Conservation (phyloP, 1,284 basidiomycete species). For the Cutaneotrichosporon sp. region DNA sequence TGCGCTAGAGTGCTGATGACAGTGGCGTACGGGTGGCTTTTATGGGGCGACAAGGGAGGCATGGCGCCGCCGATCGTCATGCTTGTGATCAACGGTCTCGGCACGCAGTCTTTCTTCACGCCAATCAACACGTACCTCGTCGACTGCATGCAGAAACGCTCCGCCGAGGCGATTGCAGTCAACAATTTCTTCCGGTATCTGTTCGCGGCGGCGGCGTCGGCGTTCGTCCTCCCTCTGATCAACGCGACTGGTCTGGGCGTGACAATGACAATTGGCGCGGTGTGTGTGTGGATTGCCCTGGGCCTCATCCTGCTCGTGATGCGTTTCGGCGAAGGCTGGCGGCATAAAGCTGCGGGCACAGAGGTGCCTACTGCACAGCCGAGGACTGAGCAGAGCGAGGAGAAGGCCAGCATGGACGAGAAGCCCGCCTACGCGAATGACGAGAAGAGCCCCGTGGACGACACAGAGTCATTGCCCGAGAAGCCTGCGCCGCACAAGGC, state of each 20-base stretch:
- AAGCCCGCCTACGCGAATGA: constrained; percentile 2
- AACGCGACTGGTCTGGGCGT: constrained; percentile 55
- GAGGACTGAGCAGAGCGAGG: neutral
- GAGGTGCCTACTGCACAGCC: constrained; percentile 1
- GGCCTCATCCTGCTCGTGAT: constrained; percentile 19
- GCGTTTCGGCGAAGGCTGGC: constrained; percentile 33
- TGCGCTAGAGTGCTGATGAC: neutral
- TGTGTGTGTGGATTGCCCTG: constrained; percentile 36
- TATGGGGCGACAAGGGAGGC: constrained; percentile 33
- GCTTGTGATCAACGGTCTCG: constrained; percentile 48
- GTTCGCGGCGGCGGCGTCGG: constrained; percentile 48
- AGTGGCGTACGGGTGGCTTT: constrained; percentile 39
- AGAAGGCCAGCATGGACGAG: constrained; percentile 3
- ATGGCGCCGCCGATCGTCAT: constrained; percentile 37
- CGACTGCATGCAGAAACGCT: constrained; percentile 54
- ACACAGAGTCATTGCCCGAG: neutral
- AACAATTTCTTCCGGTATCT: constrained; percentile 46
- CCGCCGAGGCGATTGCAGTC: constrained; percentile 53
- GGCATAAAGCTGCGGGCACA: constrained; percentile 20
- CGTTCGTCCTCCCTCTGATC: constrained; percentile 54
- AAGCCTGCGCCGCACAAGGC: neutral
- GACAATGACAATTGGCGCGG: constrained; percentile 53
- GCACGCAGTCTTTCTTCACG: constrained; percentile 50
- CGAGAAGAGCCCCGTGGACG: neutral
- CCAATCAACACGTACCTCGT: constrained; percentile 57